Base-by-base conservation (phyloP, 257 asterid genomes). In the Nicotiana tabacum region DNA sequence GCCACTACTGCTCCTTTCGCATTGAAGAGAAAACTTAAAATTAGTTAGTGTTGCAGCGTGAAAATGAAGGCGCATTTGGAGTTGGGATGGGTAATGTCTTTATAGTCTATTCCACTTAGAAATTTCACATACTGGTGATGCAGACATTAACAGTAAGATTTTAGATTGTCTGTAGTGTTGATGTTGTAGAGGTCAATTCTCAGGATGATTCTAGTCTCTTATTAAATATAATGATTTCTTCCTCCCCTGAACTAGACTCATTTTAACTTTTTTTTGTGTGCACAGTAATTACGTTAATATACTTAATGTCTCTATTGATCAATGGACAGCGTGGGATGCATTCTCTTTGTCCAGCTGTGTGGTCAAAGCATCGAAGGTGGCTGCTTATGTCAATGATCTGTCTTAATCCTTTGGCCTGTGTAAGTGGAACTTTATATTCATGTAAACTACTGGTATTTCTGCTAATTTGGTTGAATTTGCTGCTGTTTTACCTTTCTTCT, bases 301-400 rank as follows among this genome's bases (percentile, higher is more conserved):
- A 29, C 43, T 48, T 43, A 43, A 4, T 70, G 37, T 78, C 43
- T 80, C 83, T 83, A 72, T 57, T 83, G 35, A 77, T 85, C 11
- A 62, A 83, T 89, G 77, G 65, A 43, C 93, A 96, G 99, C 94
- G 92, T 53, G 97, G 98, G 81, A 82, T 92, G 95, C 99, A 96
- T 92, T 96, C 99, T 21, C 92, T 96, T 77, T 96, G 99, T 88
- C 99, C 99, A 62, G 99, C 99, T 18, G 91, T 94, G 83, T 96
- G 99, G 99, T 96, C 98, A 32, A 94, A 94, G 90, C 98, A 96
- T 83, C 92, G 99, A 88, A 90, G 97, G 92, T 96, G 99, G 99
- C 90, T 96, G 86, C 81, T 93, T 82, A 96, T 94, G 99, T 96
- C 99, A 56, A 96, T 94, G 98, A 84, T 96, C 87, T 93, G 98